Base-by-base conservation (phyloP, 768 basidiomycete genomes). In the Calocybe cyanea region DNA sequence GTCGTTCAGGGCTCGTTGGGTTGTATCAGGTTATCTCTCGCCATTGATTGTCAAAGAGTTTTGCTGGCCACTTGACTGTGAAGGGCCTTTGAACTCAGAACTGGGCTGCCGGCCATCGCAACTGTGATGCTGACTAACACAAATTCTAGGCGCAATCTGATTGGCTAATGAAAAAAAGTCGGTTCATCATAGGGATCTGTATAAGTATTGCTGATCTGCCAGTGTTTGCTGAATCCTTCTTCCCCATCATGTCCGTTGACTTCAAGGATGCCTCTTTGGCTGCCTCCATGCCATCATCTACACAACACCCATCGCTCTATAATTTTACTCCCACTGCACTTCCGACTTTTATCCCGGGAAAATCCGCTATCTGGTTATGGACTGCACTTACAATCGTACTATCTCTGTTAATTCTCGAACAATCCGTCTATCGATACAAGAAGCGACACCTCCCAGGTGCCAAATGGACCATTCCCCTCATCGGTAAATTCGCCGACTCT, bases 401-500 rank as follows among this genome's bases (percentile, higher is more conserved):
- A 41, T 72, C 85, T 10, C 78, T 99, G 33, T 81, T 99, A 40
- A 69, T 81, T 37, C 73, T 95, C 43, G 95, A 99, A 60, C 93
- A 96, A 69, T 71, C 78, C 24, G 78, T 93, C 15, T 99, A 95
- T 65, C 75, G 95, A 28, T 77, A 76, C 60, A 94, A 96, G 71
- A 98, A 98, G 60, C 78, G 75, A 15, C 79, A 87, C 56, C 77
- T 97, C 6, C 93, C 95, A 0, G 95, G 95, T 5, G 81, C 76
- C 37, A 73, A 65, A 61, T 97, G 92, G 93, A 96, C 92, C 10
- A 93, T 96, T 52, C 96, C 96, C n/a, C 58, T 99, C 58, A 97
- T 99, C 45, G 96, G 96, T 46, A 93, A 93, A 66, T 96, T 97
- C 57, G 83, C 86, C 4, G 92, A 97, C 61, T 94, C 91, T 4